Evolutionary conservation across 306 rosid genomes (phyloP), one percentile per base, ranked within the genome.

Genomic region (Vigna angularis): DNA sequence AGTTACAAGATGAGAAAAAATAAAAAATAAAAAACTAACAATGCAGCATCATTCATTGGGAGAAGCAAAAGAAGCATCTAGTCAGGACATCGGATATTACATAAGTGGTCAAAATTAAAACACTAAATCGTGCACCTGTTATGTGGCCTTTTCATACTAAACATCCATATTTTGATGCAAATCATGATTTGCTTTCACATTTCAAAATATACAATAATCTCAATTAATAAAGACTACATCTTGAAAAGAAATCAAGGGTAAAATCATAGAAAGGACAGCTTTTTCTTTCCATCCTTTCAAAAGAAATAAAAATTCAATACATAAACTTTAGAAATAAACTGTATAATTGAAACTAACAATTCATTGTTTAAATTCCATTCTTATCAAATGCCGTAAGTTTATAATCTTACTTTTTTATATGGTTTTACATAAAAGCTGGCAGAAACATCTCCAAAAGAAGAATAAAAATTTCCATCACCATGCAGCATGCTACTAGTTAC

Each of bases 61-160:
- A 57, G 38, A 57, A 57, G 65, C 65, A 58, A 32, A 61, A 59
- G 42, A 59, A 61, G 36, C 44, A 30, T 61, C 18, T 6, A 20
- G 66, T 61, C 44, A 6, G 44, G 66, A 10, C 11, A 32, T 61
- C 44, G 66, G 44, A 30, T 61, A 28, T 30, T 61, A 3, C 12
- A 30, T 28, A 61, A 15, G 32, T 61, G 38, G n/a, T 26, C 17
- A 58, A 26, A 57, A 26, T 58, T 58, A 58, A 58, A 58, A 24
- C 3, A 20, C 62, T 22, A 56, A 55, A 24, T 55, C 32, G 12
- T 56, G 62, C 32, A 22, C 16, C 62, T 56, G 13, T 57, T 57
- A 24, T 11, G 34, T 22, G 63, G 30, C 63, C n/a, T 57, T 57
- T 57, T 22, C 34, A 56, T 22, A 55, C 62, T 55, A 56, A 56